These are phyloP conservation scores for Phytophthora foliorum DNA, from an alignment of 352 stramenopile genomes.

Conservation along the genomic window DNA sequence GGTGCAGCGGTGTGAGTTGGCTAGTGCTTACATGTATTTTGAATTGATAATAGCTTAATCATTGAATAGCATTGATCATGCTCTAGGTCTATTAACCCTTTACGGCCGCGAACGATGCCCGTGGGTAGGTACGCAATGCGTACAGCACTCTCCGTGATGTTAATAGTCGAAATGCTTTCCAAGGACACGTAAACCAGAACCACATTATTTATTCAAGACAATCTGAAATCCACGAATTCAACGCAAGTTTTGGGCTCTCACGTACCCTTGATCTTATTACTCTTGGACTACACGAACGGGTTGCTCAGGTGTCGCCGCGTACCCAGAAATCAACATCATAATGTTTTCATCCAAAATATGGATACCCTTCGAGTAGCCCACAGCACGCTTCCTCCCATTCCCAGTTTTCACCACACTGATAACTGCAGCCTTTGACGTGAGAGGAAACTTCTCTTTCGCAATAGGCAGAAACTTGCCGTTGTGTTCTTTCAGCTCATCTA, in stretches of 20 bases:
- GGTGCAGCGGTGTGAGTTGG: not conserved
- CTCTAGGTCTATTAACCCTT: too few species aligned
- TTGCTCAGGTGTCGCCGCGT: conserved; percentile 6
- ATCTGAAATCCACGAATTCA: not conserved
- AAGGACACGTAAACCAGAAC: too few species aligned
- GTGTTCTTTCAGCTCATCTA: not conserved
- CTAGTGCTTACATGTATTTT: not conserved
- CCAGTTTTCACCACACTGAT: conserved; percentile 1
- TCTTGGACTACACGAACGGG: not conserved
- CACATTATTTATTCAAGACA: too few species aligned
- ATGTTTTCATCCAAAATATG: not conserved
- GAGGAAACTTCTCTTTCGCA: conserved; percentile 10
- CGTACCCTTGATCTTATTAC: not conserved
- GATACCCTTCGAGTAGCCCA: not conserved
- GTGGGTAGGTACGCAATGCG: too few species aligned
- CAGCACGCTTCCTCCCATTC: not conserved
- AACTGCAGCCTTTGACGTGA: conserved; percentile 4
- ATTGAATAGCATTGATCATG: too few species aligned
- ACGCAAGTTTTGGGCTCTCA: not conserved
- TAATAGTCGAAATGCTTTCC: too few species aligned
- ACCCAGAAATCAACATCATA: conserved; percentile 5
- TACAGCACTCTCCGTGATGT: too few species aligned
- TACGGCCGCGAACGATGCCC: too few species aligned
- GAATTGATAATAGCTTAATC: too few species aligned
- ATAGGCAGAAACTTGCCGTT: conserved; percentile 2